phyloP scores from a whole-genome alignment of 2,329 filamentous ascomycete genomes.

The Beauveria scarabaeidicola region DNA sequence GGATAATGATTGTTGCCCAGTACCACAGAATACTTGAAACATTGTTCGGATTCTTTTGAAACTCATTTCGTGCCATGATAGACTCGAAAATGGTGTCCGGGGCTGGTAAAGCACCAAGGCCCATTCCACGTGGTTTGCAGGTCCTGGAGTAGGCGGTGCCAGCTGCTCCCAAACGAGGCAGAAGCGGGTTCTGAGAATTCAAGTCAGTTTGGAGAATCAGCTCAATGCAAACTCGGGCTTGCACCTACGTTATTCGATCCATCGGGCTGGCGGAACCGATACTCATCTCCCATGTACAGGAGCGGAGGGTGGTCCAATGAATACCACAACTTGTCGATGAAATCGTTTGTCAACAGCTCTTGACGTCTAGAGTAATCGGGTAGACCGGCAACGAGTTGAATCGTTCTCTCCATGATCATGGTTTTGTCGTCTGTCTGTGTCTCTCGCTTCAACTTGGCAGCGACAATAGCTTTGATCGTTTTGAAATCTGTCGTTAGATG shows the following conservation, averaged over 20 bases:
- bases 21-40: conserved; percentile 65
- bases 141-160: conserved; percentile 59
- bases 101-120: conserved; percentile 59
- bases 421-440: conserved; percentile 64
- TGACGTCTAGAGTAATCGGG: conserved; percentile 54
- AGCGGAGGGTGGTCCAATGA: conserved; percentile 64
- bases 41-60: conserved; percentile 58
- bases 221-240: background rate
- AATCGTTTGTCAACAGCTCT: conserved; percentile 54
- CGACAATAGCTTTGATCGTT: conserved; percentile 53
- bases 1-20: conserved; percentile 65
- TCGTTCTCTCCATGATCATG: conserved; percentile 67
- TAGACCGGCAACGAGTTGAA: conserved; percentile 59
- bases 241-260: conserved; percentile 55
- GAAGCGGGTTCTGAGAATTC: conserved; percentile 46
- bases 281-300: conserved; percentile 54
- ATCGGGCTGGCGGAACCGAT: conserved; percentile 59
- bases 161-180: conserved; percentile 58
- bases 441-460: conserved; percentile 53
- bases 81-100: conserved; percentile 54
- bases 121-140: conserved; percentile 48
- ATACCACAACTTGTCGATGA: conserved; percentile 63
- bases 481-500: conserved; percentile 42
- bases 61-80: conserved; percentile 44
- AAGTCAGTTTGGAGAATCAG: background rate